Base-by-base conservation (phyloP, 768 basidiomycete genomes). In the Auricularia cornea region DNA sequence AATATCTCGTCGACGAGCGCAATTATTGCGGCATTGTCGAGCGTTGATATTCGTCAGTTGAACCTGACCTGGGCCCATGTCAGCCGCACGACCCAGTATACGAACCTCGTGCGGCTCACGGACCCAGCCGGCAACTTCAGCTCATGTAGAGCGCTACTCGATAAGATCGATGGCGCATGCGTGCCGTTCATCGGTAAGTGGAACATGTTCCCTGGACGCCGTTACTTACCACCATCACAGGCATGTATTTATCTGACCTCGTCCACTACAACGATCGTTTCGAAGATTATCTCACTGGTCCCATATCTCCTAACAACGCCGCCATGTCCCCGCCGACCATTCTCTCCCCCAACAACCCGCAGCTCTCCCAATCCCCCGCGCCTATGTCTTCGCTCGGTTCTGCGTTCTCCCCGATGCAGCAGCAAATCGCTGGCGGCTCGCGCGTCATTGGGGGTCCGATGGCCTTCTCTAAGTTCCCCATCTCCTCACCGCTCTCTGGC, bases 1-100 rank as follows among this genome's bases (percentile, higher is more conserved):
- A 90, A 90, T 70, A 85, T 84, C 65, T 79, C 84, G 41, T 84
- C 87, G 1, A 81, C 88, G 82, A 83, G 84, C 67, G 84, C 87
- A 3, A 81, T 90, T 65, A 78, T 84, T 65, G 82, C 79, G 32
- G 87, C 83, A 3, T 77, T 90, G 59, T 84, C 85, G 0, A 84
- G 83, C 67, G 79, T 79, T 26, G 83, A 82, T 20, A 77, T 89
- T 62, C 76, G 79, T 11, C 80, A 82, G 35, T 75, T 88, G 32
- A 81, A 81, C 62, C 71, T 86, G 56, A 88, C 86, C 11, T 89
- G 86, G 88, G 82, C 80, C n/a, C 84, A 85, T 66, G 82, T 84
- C 48, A 75, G 75, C 38, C 80, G 81, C 26, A 80, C 80, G 68
- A 75, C 79, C 6, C 75, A 72, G 41, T 76, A 87, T 60, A 85